Evolutionary conservation across 345 rosid genomes (phyloP), one percentile per base, ranked within the genome.

Genomic region (Microcos paniculata): DNA sequence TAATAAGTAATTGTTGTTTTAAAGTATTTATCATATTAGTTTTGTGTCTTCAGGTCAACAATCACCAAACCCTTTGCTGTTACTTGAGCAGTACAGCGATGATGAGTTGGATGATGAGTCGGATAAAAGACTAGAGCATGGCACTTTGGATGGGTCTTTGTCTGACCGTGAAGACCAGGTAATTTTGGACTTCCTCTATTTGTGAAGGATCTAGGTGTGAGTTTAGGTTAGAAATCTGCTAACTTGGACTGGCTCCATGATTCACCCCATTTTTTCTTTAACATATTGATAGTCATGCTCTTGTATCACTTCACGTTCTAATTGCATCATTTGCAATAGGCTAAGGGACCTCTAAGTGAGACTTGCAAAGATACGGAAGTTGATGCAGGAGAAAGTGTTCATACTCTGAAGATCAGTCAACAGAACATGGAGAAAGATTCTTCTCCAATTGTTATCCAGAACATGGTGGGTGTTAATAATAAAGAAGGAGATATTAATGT

Each of bases 71-170:
- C 97, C 99, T 57, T 85, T 96, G 78, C 85, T 87, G 65, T 85
- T 96, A 76, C 97, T 96, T 71, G 98, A 95, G 64, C 99, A 92
- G 70, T 96, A 96, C 73, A 93, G 97, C 61, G 97, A 93, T 80
- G 98, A 90, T 80, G 99, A 96, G 43, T 65, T 85, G 73, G 92
- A 93, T 51, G 93, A 89, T 42, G 89, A 85, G 46, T 73, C 80
- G 18, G 84, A 61, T 82, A 69, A 73, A 66, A 81, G 40, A 56
- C 73, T 62, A 53, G 80, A 69, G 61, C 51, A 70, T 73, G 80
- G 76, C 70, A 63, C 73, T 76, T 78, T 67, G 6, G 86, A 84
- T 62, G 83, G 73, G 81, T 74, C 87, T 33, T 30, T 80, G 61
- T 79, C 77, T 66, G 82, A 76, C 38, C 78, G 71, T 64, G 76